phyloP scores from a whole-genome alignment of 257 asterid species.

The Solanum appendiculatum region DNA sequence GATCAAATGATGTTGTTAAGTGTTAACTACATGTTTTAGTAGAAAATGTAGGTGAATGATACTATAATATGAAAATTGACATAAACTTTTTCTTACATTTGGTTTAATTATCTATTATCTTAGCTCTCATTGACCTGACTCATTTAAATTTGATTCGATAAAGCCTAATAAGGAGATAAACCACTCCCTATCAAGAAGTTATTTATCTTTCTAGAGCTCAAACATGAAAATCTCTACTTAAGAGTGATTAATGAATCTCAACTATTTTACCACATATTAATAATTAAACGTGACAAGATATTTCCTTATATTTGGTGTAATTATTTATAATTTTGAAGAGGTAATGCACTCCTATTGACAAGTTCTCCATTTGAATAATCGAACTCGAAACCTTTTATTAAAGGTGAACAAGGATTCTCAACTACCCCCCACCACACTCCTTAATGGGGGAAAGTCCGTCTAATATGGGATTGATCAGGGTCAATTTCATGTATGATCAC shows the following conservation, averaged over 20 bases:
- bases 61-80: not conserved
- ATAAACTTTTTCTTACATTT: not conserved
- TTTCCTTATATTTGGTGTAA: fast-evolving
- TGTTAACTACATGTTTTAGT: not conserved
- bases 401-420: too few species aligned
- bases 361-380: too few species aligned
- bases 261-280: too few species aligned
- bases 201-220: too few species aligned
- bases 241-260: not conserved
- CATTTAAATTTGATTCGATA: too few species aligned
- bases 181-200: not conserved
- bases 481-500: not conserved
- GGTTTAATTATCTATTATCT: not conserved
- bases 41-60: not conserved
- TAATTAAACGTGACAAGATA: too few species aligned
- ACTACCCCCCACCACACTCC: not conserved
- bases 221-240: not conserved
- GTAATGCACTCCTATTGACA: not conserved
- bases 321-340: too few species aligned
- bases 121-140: too few species aligned
- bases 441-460: not conserved
- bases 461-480: not conserved
- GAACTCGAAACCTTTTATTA: too few species aligned
- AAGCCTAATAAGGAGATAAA: too few species aligned
- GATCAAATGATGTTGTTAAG: not conserved